These are phyloP conservation scores for Calonectria leucothoes DNA, from an alignment of 2,329 filamentous ascomycete species.

Conservation along the genomic window DNA sequence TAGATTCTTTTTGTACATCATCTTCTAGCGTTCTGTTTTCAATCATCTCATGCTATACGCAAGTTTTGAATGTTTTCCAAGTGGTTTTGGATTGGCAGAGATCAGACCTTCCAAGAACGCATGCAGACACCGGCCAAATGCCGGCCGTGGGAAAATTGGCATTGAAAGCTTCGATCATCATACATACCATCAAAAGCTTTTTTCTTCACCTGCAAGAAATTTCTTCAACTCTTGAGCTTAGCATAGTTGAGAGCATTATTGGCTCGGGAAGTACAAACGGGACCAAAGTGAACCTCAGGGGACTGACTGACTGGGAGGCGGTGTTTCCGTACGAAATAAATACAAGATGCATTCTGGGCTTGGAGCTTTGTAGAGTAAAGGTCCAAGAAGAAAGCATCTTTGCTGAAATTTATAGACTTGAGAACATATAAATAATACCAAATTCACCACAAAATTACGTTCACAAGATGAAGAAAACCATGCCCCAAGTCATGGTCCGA, in stretches of 20 bases:
- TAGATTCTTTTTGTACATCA: background rate
- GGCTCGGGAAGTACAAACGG: background rate
- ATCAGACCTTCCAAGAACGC: background rate
- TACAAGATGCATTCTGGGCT: background rate
- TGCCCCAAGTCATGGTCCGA: too few relatives aligned
- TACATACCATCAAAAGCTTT: background rate
- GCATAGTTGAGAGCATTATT: background rate
- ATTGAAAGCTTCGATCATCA: background rate
- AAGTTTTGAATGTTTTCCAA: background rate
- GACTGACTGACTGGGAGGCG: background rate
- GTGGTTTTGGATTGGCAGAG: background rate
- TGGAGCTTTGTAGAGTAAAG: background rate
- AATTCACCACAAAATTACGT: too few relatives aligned
- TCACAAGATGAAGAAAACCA: too few relatives aligned
- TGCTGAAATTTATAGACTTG: background rate
- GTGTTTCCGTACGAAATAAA: background rate
- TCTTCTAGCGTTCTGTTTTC: background rate
- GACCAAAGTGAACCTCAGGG: background rate
- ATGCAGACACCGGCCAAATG: background rate
- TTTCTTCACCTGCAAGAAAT: background rate
- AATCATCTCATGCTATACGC: background rate
- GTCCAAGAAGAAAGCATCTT: background rate
- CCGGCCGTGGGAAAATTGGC: background rate
- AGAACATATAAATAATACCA: background rate
- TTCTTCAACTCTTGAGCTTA: background rate